Evolutionary conservation across 495 filamentous ascomycete genomes (phyloP), one percentile per base, ranked within the genome.

Genomic region (Aspergillus saccharolyticus): DNA sequence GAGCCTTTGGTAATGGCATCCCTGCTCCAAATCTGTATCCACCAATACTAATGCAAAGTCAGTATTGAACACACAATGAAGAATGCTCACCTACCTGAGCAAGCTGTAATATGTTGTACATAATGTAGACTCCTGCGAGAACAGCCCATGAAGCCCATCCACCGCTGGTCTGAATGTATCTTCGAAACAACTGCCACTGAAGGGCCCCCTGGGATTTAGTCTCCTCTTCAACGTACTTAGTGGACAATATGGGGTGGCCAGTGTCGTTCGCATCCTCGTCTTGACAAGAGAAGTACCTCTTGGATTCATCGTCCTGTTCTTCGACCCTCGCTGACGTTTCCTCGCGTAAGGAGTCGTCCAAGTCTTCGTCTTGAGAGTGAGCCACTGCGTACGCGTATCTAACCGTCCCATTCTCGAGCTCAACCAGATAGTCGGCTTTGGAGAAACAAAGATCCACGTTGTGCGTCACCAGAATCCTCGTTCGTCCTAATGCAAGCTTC

Each of bases 391-490:
- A 3, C 7, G 80, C 77, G 57, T 83, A 66, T 25, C 84, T 63
- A 1, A 86, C 75, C 22, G 71, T 75, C 5, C 87, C 87, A 53
- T 87, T 76, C n/a, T 77, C 78, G 0, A 91, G 74, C 42, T 82
- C 76, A 4, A 89, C 81, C 7, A 83, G 67, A 54, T 85, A 90
- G 56, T 82, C 82, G 10, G 88, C 82, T 66, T 79, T 78, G 1
- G 82, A 73, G 47, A 83, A 73, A 57, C 82, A 86, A 12, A 91
- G 74, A 9, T 78, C 79, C 12, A 89, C 78, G 56, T 90, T 87
- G 64, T 91, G 88, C 1, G 88, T 91, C 14, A 87, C 88, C 22
- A 91, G 64, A 49, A 91, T 86, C 30, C 88, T 75, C 4, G 88
- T 91, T 44, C 88, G 76, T 3, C 83, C 85, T 15, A 68, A 51